Evolutionary conservation across 2,329 filamentous ascomycete species (phyloP).

Genomic region (Colletotrichum abscissum): DNA sequence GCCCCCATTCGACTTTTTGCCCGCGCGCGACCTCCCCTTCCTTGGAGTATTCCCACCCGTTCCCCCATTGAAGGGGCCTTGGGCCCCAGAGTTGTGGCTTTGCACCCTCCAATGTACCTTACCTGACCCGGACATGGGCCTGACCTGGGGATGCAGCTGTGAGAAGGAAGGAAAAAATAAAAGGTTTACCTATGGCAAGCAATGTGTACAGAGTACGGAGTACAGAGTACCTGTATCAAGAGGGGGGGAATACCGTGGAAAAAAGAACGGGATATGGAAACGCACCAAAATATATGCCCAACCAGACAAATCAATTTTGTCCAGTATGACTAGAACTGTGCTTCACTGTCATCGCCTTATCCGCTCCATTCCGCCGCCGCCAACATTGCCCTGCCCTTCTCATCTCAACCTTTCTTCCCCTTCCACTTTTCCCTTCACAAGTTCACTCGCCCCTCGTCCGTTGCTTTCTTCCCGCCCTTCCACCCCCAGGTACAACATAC

Average conservation of each 20-base stretch:
- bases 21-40: not conserved
- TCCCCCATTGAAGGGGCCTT: not conserved
- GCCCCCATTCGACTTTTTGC: conserved; percentile 10
- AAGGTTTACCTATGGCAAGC: not conserved
- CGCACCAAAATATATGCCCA: conserved; percentile 33
- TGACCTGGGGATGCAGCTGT: conserved; percentile 8
- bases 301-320: conserved; percentile 26
- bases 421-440: not conserved
- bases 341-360: conserved; percentile 11
- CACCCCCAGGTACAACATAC: not conserved
- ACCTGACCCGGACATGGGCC: conserved; percentile 14
- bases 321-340: conserved; percentile 22
- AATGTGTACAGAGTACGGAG: conserved; percentile 1
- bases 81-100: conserved; percentile 18
- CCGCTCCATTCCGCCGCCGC: conserved; percentile 12
- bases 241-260: conserved; percentile 22
- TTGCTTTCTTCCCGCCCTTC: not conserved
- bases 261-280: conserved; percentile 32
- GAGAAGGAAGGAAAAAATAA: not conserved
- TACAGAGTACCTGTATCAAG: conserved; percentile 1
- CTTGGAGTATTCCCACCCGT: not conserved
- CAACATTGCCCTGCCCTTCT: conserved; percentile 17
- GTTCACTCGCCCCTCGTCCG: not conserved
- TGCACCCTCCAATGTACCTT: conserved; percentile 4
- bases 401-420: not conserved